These are phyloP conservation scores for Suillus cothurnatus DNA, from an alignment of 768 basidiomycete species.

Conservation along the genomic window DNA sequence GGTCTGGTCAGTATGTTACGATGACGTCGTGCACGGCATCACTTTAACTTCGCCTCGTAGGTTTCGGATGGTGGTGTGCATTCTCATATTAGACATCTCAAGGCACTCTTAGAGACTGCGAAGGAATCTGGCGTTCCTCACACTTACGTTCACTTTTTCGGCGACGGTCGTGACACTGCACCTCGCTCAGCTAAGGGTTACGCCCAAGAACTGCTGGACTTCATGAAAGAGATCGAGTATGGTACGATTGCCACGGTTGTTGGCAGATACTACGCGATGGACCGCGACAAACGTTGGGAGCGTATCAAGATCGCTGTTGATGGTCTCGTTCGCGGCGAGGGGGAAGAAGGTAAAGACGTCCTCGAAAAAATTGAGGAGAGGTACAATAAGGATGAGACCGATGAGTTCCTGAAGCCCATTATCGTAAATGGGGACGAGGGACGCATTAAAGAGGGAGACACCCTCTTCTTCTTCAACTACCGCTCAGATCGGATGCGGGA, in stretches of 20 bases:
- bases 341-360: constrained; percentile 55
- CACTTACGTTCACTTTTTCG: constrained; percentile 92
- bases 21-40: background rate
- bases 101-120: constrained; percentile 87
- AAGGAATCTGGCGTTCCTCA: constrained; percentile 84
- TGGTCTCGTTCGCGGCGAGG: constrained; percentile 72
- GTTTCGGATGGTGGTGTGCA: constrained; percentile 97
- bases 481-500: constrained; percentile 96
- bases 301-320: constrained; percentile 89
- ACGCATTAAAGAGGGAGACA: constrained; percentile 85
- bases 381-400: constrained; percentile 86
- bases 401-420: constrained; percentile 96
- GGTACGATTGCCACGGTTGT: constrained; percentile 85
- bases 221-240: constrained; percentile 72
- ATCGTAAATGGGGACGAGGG: constrained; percentile 80
- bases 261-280: constrained; percentile 96
- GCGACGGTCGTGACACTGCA: constrained; percentile 93
- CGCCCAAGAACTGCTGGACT: constrained; percentile 73
- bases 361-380: constrained; percentile 70
- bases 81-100: constrained; percentile 90
- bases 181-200: constrained; percentile 82
- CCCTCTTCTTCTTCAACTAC: constrained; percentile 97
- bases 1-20: constrained; percentile 62
- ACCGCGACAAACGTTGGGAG: constrained; percentile 97
- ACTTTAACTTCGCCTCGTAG: constrained; percentile 37